phyloP scores from a whole-genome alignment of 177 flowering plant genomes.

The Vitis hybrid region DNA sequence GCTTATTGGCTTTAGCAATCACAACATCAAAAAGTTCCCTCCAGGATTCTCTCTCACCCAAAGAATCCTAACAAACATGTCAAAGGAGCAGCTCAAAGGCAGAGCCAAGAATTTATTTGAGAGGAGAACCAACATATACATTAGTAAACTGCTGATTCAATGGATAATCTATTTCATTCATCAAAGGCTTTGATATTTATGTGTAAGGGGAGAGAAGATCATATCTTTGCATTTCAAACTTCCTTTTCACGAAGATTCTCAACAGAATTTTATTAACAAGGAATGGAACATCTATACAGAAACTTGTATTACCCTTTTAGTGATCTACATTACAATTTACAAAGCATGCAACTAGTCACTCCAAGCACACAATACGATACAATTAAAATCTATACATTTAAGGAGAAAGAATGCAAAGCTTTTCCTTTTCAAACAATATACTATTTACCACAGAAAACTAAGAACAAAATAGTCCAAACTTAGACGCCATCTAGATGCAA shows the following conservation, averaged over 20 bases:
- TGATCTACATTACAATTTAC: not conserved
- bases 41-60: conserved; percentile 69
- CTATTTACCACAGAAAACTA: not conserved
- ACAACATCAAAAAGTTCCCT: conserved; percentile 97
- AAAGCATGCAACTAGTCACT: not conserved
- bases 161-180: not conserved
- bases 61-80: conserved; percentile 54
- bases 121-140: no score
- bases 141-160: not conserved
- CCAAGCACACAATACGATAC: not conserved
- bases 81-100: conserved; percentile 13
- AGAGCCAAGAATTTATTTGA: not conserved
- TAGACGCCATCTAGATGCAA: not conserved
- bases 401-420: no score
- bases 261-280: not conserved
- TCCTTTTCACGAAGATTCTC: not conserved
- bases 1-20: conserved; percentile 95
- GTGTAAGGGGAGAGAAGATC: not conserved
- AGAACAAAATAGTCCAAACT: not conserved
- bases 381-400: no score
- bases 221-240: no score
- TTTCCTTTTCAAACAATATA: not conserved
- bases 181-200: not conserved
- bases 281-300: not conserved
- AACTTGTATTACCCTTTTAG: no score